phyloP scores from a whole-genome alignment of 495 filamentous ascomycete genomes.

The Amphirosellinia nigrospora region DNA sequence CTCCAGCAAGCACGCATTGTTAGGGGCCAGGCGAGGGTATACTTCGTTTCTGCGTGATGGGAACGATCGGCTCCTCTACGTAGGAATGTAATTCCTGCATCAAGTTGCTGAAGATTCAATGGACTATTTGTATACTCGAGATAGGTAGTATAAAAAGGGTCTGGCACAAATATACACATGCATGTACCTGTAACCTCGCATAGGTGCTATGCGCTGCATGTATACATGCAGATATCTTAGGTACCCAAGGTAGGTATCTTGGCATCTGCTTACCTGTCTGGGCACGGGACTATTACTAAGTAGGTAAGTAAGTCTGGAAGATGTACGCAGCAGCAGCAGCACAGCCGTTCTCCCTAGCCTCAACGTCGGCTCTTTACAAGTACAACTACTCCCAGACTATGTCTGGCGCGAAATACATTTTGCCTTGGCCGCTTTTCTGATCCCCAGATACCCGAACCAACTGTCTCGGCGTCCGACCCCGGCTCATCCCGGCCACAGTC shows the following conservation, averaged over 20 bases:
- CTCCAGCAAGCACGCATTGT: neutral
- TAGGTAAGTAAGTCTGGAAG: neutral
- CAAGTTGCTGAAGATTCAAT: neutral
- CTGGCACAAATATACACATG: too few relatives aligned
- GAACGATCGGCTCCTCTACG: neutral
- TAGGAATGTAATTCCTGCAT: neutral
- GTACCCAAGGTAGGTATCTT: too few relatives aligned
- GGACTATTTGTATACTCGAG: too few relatives aligned
- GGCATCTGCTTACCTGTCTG: conserved; percentile 3
- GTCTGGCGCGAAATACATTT: neutral
- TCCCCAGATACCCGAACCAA: neutral
- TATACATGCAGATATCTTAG: neutral
- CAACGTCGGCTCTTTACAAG: conserved; percentile 1
- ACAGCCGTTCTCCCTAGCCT: neutral
- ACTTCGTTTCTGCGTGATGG: neutral
- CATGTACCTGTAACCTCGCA: too few relatives aligned
- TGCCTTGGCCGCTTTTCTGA: neutral
- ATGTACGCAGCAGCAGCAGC: neutral
- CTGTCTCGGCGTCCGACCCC: conserved; percentile 4
- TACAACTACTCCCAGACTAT: neutral
- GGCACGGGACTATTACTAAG: neutral
- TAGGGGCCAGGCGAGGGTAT: neutral
- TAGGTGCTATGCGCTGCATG: neutral
- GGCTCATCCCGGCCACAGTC: neutral
- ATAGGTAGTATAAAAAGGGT: too few relatives aligned